A percentile compares a stretch with the other conserved stretches of the same genome.
phyloP scores from a whole-genome alignment of 768 basidiomycete species.

The Imleria badia region DNA sequence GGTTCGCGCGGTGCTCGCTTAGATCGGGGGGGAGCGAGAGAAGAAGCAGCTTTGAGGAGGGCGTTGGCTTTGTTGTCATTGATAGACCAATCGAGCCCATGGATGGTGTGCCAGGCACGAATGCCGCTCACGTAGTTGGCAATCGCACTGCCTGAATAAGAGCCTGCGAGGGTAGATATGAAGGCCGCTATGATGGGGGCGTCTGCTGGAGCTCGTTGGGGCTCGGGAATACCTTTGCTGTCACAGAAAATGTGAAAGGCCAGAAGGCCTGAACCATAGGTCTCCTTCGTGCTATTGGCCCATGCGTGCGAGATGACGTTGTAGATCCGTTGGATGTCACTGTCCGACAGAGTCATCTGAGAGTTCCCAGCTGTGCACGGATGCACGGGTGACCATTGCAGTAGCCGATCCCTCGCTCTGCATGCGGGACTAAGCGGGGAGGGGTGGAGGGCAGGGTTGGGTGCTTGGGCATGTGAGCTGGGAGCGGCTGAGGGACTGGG shows the following conservation, averaged over 20 bases:
- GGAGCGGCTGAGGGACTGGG: too few species aligned
- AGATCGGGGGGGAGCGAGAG: conserved; percentile 6
- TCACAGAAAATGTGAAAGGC: neutral
- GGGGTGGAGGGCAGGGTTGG: too few species aligned
- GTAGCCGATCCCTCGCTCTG: neutral
- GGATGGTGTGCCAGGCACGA: conserved; percentile 27
- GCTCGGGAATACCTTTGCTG: neutral
- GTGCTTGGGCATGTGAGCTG: too few species aligned
- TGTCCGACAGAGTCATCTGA: too few species aligned
- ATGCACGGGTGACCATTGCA: neutral
- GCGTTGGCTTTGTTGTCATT: conserved; percentile 10
- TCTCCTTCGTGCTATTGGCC: neutral
- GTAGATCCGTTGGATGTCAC: neutral
- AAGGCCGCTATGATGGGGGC: neutral
- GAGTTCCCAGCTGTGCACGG: too few species aligned
- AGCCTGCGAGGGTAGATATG: conserved; percentile 13
- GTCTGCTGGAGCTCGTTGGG: neutral
- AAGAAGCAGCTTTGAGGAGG: conserved; percentile 13
- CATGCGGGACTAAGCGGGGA: too few species aligned
- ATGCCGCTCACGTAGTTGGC: conserved; percentile 18
- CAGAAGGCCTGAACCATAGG: neutral
- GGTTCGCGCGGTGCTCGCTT: conserved; percentile 6
- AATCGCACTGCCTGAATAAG: conserved; percentile 5
- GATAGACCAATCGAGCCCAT: conserved; percentile 18
- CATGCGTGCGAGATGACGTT: neutral